Evolutionary conservation across 371 early-diverging fungal species (phyloP).

Genomic region (Scutellospora calospora): DNA sequence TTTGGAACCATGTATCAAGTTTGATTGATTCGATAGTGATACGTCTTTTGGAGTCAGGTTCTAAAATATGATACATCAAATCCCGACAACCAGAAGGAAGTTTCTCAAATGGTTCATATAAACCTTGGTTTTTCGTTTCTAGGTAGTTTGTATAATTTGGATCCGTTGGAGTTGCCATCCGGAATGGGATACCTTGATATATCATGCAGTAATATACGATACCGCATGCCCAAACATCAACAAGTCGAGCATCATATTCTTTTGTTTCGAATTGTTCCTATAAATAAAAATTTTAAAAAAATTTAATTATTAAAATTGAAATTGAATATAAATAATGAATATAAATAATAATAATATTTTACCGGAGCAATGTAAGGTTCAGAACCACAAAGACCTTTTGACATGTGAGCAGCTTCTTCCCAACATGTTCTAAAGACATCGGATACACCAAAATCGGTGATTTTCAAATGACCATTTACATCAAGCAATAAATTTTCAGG

Average conservation of each 20-base stretch:
- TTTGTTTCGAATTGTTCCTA: slow-evolving; percentile 55
- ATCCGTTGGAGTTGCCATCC: slow-evolving; percentile 72
- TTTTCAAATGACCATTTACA: slow-evolving; percentile 85
- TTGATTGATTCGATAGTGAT: slow-evolving; percentile 67
- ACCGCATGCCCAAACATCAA: slow-evolving; percentile 89
- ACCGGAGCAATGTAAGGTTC: slow-evolving; percentile 95
- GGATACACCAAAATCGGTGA: slow-evolving; percentile 98
- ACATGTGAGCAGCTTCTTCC: slow-evolving; percentile 72
- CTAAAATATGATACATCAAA: slow-evolving; percentile 79
- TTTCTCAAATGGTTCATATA: slow-evolving; percentile 68
- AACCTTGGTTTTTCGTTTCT: slow-evolving; percentile 56
- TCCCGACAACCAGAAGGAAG: slow-evolving; percentile 61
- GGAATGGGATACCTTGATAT: slow-evolving; percentile 80
- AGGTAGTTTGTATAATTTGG: slow-evolving; percentile 68
- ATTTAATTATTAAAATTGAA: neutral
- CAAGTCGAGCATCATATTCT: slow-evolving; percentile 82
- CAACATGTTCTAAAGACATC: slow-evolving; percentile 88
- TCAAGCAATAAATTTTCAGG: slow-evolving; percentile 95
- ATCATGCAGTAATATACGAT: slow-evolving; percentile 85
- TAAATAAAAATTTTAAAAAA: neutral
- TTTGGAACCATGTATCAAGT: slow-evolving; percentile 75
- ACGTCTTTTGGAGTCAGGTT: slow-evolving; percentile 79
- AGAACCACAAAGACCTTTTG: slow-evolving; percentile 84
- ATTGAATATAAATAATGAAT: neutral
- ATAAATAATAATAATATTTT: slow-evolving; percentile 44